Base-by-base conservation (phyloP, 2,329 filamentous ascomycete species). In the Ramichloridium luteum region DNA sequence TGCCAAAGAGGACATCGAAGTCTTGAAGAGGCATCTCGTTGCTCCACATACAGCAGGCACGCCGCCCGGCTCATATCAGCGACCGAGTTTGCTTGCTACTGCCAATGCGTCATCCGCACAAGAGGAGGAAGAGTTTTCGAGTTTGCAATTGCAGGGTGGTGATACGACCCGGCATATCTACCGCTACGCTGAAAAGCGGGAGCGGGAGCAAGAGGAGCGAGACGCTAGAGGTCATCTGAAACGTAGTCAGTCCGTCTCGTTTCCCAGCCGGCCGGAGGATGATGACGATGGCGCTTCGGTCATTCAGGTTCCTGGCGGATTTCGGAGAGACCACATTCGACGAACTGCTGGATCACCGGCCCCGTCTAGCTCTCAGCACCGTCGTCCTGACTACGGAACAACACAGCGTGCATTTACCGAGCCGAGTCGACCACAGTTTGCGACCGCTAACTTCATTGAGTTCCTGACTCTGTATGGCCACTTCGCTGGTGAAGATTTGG, bases 121-220 rank as follows among this genome's bases (percentile, higher is more conserved):
- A 39, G 74, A 78, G 4, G 61, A 64, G 4, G 81, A 90, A 37
- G 83, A 93, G 50, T 98, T 98, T 55, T 94, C 86, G 16, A 96
- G 90, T 58, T 59, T 98, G 54, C 77, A 78, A 52, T 64, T 98
- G 28, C 92, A 96, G 54, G 90, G 90, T 38, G 90, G 90, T 41
- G 90, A 98, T 54, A 80, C 94, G 35, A 94, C 88, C 14, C 70
- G 90, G 38, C 83, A 88, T 33, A 93, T 98, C 47, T 98, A 98
- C 64, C 79, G 83, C 47, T 98, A 92, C 83, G 84, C 85, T 3
- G 85, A 96, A 55, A 84, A 92, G 54, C 80, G 80, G 31, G 77
- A 92, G 35, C 44, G 48, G 4, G 85, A 96, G 56, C 82, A 92
- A 28, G 72, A 77, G 44, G 62, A 65, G 28, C 69, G 67, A 38